Evolutionary conservation across 129 eudicot species (phyloP).

Genomic region (Rutidosis leptorrhynchoides): DNA sequence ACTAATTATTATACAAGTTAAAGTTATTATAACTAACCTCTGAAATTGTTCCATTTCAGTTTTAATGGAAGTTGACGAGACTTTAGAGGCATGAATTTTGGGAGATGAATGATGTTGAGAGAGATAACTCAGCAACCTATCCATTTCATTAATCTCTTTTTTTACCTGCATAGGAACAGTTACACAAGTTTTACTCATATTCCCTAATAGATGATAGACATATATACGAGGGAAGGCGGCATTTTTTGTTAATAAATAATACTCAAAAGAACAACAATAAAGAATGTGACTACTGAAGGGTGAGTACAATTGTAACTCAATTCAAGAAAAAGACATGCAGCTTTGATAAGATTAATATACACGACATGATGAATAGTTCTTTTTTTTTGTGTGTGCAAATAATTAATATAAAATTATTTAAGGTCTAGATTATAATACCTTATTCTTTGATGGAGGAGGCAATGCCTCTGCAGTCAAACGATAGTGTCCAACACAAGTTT

Average conservation of each 20-base stretch:
- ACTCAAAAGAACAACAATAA: neutral
- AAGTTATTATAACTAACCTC: constrained; percentile 1
- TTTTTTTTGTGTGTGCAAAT: no score
- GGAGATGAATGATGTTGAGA: neutral
- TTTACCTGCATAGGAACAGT: neutral
- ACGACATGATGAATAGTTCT: no score
- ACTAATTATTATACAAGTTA: neutral
- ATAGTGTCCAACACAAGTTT: constrained; percentile 41
- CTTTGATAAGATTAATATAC: no score
- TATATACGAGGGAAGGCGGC: neutral
- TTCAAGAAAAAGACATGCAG: no score
- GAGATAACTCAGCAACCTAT: neutral
- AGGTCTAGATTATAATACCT: constrained; percentile 50
- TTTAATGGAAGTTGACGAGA: neutral
- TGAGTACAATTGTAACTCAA: no score
- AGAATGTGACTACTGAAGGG: no score
- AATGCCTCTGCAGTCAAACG: constrained; percentile 48
- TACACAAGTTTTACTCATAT: neutral
- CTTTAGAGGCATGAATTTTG: neutral
- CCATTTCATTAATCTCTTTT: neutral
- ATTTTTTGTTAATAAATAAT: neutral
- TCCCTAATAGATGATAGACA: no score
- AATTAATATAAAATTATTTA: no score
- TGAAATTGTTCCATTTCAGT: neutral
- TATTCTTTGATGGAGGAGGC: constrained; percentile 40